Evolutionary conservation across 495 filamentous ascomycete species (phyloP).

Genomic region (Penicillium bovifimosum): DNA sequence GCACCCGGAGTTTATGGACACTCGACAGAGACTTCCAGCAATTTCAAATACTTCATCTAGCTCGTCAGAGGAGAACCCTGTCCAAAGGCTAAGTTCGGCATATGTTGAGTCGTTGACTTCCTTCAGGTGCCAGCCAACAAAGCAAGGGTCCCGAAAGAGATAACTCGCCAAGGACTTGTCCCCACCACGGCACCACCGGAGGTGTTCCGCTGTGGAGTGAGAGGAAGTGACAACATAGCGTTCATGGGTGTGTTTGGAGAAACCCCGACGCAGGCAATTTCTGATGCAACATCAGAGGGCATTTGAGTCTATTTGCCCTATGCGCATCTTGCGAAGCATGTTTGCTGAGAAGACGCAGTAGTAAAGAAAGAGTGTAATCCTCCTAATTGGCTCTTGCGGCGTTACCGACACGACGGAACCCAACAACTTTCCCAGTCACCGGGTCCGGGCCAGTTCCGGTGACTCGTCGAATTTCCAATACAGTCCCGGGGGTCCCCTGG

Average conservation of each 20-base stretch:
- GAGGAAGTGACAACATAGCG: neutral
- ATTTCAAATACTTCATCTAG: neutral
- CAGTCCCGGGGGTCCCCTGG: slow-evolving; percentile 9
- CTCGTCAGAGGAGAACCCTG: neutral
- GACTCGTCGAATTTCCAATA: slow-evolving; percentile 18
- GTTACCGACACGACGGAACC: slow-evolving; percentile 26
- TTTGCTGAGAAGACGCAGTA: neutral
- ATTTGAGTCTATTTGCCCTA: no score
- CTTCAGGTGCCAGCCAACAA: neutral
- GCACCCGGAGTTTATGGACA: neutral
- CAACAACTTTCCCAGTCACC: slow-evolving; percentile 19
- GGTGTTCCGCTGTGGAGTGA: neutral
- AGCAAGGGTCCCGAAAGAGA: neutral
- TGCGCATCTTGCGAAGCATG: no score
- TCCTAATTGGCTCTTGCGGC: slow-evolving; percentile 13
- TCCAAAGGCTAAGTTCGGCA: neutral
- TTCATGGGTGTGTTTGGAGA: neutral
- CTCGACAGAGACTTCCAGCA: neutral
- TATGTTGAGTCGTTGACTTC: neutral
- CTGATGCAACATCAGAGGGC: neutral
- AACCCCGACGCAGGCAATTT: neutral
- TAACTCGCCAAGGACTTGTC: neutral
- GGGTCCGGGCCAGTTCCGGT: slow-evolving; percentile 16
- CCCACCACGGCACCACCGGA: neutral
- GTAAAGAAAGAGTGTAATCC: neutral